phyloP scores from a whole-genome alignment of 768 basidiomycete species.

The Cystobasidium ongulense region DNA sequence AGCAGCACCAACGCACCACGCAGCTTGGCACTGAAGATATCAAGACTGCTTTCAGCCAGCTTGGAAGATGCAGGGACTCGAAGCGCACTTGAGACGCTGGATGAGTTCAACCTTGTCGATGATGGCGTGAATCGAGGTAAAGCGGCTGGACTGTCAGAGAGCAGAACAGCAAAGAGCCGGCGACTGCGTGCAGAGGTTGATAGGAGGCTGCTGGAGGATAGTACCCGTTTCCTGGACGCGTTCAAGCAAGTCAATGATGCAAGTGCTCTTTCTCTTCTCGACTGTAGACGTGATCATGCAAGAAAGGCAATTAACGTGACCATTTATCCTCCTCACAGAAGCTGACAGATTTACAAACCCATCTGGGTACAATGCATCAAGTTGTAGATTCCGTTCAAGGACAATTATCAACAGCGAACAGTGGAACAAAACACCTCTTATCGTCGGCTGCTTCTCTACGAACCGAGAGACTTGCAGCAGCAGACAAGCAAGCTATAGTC shows the following conservation, averaged over 20 bases:
- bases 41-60: constrained; percentile 37
- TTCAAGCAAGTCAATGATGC: constrained; percentile 87
- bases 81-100: constrained; percentile 39
- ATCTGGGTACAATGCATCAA: constrained; percentile 68
- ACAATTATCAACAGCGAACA: constrained; percentile 37
- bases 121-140: neutral
- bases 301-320: neutral
- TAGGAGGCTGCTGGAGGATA: constrained; percentile 67
- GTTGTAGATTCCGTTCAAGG: constrained; percentile 39
- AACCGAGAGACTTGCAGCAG: constrained; percentile 26
- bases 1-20: constrained; percentile 15
- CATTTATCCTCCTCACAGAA: constrained; percentile 53
- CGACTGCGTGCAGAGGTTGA: constrained; percentile 79
- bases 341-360: constrained; percentile 66
- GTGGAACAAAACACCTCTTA: constrained; percentile 40
- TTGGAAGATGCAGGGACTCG: constrained; percentile 37
- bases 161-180: constrained; percentile 54
- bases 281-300: neutral
- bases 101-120: constrained; percentile 29
- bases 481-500: constrained; percentile 50
- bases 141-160: neutral
- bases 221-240: constrained; percentile 69
- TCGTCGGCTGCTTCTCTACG: constrained; percentile 44
- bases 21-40: constrained; percentile 34
- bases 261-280: constrained; percentile 45